Conservation (phyloP, 495 filamentous ascomycete genomes). For the Neurospora sp. region DNA sequence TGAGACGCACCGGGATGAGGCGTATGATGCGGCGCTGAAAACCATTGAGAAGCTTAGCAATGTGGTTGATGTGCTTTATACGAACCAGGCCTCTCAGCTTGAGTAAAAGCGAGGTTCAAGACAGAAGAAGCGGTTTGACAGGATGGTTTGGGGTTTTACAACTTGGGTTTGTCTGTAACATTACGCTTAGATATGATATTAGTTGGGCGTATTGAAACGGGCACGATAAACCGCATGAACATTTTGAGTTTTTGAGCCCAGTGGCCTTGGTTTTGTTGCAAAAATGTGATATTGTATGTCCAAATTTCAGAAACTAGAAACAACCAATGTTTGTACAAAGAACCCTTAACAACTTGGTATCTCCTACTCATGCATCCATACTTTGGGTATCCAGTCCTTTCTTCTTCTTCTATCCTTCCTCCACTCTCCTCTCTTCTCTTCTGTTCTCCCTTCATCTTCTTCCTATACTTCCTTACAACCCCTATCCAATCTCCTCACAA, state of each 20-base stretch:
- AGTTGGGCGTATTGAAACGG: background rate
- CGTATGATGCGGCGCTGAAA: constrained; percentile 86
- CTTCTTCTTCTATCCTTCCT: background rate
- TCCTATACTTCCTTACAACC: background rate
- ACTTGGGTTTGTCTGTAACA: constrained; percentile 1
- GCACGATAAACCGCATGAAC: background rate
- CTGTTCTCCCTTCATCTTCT: background rate
- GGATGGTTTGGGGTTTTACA: background rate
- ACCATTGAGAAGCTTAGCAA: constrained; percentile 96
- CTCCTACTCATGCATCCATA: background rate
- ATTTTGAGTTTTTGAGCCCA: background rate
- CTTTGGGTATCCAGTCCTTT: background rate
- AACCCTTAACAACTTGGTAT: background rate
- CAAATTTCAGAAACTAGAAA: background rate
- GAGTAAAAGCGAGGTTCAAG: constrained; percentile 48
- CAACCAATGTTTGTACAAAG: background rate
- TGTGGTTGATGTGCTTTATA: constrained; percentile 94
- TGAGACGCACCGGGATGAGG: constrained; percentile 83
- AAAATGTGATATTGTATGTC: background rate
- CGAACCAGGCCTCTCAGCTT: constrained; percentile 90
- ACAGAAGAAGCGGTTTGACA: background rate
- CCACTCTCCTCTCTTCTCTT: background rate
- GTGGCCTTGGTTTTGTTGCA: background rate
- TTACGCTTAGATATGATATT: constrained; percentile 1
- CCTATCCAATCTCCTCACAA: background rate